These are phyloP conservation scores for Boletus vermiculosoides DNA, from an alignment of 768 basidiomycete genomes.

Conservation along the genomic window DNA sequence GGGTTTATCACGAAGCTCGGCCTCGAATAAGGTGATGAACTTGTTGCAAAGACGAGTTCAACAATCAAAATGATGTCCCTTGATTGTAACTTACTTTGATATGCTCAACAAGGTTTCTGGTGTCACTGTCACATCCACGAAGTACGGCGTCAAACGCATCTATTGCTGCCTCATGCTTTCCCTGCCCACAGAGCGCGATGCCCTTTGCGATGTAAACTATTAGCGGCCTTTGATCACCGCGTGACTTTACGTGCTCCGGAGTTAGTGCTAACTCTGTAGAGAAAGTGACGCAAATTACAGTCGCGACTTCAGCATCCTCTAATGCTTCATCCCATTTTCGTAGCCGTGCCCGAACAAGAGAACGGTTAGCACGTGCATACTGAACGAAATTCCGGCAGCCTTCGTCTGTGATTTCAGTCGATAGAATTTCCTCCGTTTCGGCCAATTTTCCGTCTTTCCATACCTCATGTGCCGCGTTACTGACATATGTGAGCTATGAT, in stretches of 20 bases:
- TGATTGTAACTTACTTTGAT: neutral
- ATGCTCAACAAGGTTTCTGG: neutral
- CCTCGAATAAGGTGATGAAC: neutral
- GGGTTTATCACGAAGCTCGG: neutral
- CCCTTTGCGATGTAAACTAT: neutral
- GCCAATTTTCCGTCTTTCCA: conserved; percentile 11
- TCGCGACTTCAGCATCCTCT: neutral
- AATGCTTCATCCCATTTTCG: conserved; percentile 5
- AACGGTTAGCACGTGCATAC: conserved; percentile 15
- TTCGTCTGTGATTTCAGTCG: conserved; percentile 10
- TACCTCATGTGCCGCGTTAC: neutral
- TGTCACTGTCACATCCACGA: neutral
- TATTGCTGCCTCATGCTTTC: neutral
- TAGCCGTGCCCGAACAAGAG: conserved; percentile 12
- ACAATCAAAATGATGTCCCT: neutral
- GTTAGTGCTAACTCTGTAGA: neutral
- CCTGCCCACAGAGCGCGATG: neutral
- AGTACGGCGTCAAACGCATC: neutral
- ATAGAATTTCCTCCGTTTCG: conserved; percentile 5
- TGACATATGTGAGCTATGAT: conserved; percentile 15
- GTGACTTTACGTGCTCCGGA: neutral
- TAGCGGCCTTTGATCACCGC: neutral
- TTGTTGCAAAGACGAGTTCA: neutral
- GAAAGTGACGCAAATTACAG: neutral
- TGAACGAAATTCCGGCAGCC: too few relatives aligned